Evolutionary conservation across 192 early-diverging fungal genomes (phyloP).

Genomic region (Phlyctochytrium bullatum): DNA sequence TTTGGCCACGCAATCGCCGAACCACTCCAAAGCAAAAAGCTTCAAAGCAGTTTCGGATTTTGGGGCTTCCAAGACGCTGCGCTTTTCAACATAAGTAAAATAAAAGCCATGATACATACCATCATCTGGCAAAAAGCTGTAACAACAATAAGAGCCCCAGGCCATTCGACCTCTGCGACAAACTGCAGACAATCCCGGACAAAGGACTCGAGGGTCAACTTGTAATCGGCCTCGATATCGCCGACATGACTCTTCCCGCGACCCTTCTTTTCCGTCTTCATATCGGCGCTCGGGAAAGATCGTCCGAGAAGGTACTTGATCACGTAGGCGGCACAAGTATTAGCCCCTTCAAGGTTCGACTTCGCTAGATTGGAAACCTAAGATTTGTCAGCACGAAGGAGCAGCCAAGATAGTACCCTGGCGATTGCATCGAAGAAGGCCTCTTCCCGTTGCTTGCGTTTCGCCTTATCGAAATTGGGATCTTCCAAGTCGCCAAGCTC

Average conservation of each 20-base stretch:
- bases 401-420: not conserved
- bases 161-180: constrained; percentile 86
- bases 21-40: constrained; percentile 33
- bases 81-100: constrained; percentile 14
- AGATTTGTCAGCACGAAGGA: not conserved
- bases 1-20: constrained; percentile 18
- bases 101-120: constrained; percentile 32
- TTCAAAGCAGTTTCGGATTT: constrained; percentile 27
- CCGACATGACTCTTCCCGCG: constrained; percentile 1
- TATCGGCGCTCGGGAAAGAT: constrained; percentile 16
- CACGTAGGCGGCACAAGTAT: constrained; percentile 17
- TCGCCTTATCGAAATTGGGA: not conserved
- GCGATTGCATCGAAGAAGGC: not conserved
- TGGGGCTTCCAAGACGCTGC: constrained; percentile 32
- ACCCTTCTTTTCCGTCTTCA: not conserved
- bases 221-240: constrained; percentile 70
- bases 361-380: no score
- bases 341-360: constrained; percentile 14
- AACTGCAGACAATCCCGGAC: constrained; percentile 70
- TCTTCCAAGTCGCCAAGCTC: not conserved
- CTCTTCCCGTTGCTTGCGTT: not conserved
- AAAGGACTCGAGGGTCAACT: constrained; percentile 65
- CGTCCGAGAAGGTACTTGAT: constrained; percentile 44
- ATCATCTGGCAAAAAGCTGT: constrained; percentile 67
- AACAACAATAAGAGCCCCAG: constrained; percentile 73